Evolutionary conservation across 2,329 filamentous ascomycete species (phyloP), one percentile per base, ranked within the genome.

Genomic region (Graphium sp.): DNA sequence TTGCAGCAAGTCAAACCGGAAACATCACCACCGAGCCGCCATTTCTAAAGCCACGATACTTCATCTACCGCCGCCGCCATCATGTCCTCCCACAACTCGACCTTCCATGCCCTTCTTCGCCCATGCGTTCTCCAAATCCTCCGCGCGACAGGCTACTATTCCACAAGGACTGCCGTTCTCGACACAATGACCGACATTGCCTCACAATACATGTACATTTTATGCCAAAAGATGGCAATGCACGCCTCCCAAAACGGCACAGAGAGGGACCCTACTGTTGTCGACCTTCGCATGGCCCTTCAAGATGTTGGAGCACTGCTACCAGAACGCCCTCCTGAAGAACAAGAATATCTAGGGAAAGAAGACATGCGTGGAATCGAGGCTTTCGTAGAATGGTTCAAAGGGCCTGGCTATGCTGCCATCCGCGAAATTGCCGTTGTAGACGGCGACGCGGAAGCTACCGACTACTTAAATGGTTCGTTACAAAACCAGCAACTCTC

Each of bases 91-190:
- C 58, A 56, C 4, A 50, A 55, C 7, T 49, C 58, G n/a, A 50
- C 66, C 32, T 66, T 60, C 55, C 76, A 82, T 52, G 76, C 80
- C 35, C 74, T 93, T 37, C 65, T 95, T 32, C 82, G 84, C 23
- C 87, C 87, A 2, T 75, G 76, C 26, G 71, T 94, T 35, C 71
- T 95, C 33, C 84, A 94, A 53, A 87, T 92, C 43, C 72, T 95
- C 29, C 83, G 87, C 45, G 82, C 85, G 18, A 77, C 83, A 15
- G 87, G 87, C 47, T 95, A 91, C 56, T 81, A 91, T 48, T 66
- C 76, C 23, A 80, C 83, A 28, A 74, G 74, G 31, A 75, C 82
- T 2, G 76, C 77, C 4, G 84, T 91, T 6, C 62, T 94, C 32
- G 85, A 95, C 53, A 75, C 80, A 7, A 51, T 94, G n/a, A 80